These are phyloP conservation scores for Suhomyces bribrorum DNA, from an alignment of 1,139 yeast genomes.

Conservation along the genomic window DNA sequence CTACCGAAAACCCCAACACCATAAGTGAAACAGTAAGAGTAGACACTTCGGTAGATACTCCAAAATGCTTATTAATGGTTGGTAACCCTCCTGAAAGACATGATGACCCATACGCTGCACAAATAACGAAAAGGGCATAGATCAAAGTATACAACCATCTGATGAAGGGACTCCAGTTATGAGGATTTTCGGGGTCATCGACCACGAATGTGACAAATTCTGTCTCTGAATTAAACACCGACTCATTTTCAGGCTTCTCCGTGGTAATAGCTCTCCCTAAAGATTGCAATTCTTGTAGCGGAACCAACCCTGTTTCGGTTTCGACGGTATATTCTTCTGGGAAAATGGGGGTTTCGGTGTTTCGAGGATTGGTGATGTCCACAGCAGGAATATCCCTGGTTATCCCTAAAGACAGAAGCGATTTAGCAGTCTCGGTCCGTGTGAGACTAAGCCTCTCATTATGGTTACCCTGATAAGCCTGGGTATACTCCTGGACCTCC, in stretches of 20 bases:
- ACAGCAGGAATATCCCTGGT: slow-evolving; percentile 52
- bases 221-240: slow-evolving; percentile 56
- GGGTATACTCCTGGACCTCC: slow-evolving; percentile 2
- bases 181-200: slow-evolving; percentile 84
- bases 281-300: slow-evolving; percentile 66
- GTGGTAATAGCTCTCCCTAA: slow-evolving; percentile 52
- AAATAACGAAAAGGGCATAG: slow-evolving; percentile 68
- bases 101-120: slow-evolving; percentile 90
- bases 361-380: slow-evolving; percentile 64
- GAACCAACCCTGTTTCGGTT: slow-evolving; percentile 84
- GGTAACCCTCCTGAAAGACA: slow-evolving; percentile 84
- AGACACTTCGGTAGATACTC: slow-evolving; percentile 77
- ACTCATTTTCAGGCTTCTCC: slow-evolving; percentile 17
- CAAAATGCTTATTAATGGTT: slow-evolving; percentile 60
- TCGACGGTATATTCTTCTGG: slow-evolving; percentile 91
- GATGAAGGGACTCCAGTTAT: slow-evolving; percentile 64
- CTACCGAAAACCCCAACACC: slow-evolving; percentile 87
- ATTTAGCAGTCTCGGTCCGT: slow-evolving; percentile 68
- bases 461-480: background rate
- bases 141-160: slow-evolving; percentile 72
- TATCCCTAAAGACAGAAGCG: slow-evolving; percentile 64
- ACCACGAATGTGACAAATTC: slow-evolving; percentile 79
- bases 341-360: slow-evolving; percentile 58
- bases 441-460: slow-evolving; percentile 15
- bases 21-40: slow-evolving; percentile 77